A percentile compares a stretch with the other conserved stretches of the same genome.
Conservation (phyloP, 2,329 filamentous ascomycete genomes). For the Hypoxylon sp. region DNA sequence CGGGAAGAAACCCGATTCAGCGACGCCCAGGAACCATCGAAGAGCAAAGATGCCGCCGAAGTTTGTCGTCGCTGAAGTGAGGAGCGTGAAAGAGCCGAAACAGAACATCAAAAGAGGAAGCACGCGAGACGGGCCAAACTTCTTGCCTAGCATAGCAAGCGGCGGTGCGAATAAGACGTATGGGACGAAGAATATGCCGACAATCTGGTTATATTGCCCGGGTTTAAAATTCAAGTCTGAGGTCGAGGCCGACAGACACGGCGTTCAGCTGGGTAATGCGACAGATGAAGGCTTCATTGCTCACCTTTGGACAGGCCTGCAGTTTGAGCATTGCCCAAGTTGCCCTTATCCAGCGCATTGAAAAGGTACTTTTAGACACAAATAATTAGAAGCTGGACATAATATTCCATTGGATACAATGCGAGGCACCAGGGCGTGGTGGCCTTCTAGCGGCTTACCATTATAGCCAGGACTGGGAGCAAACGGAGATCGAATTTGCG, state of each 20-base stretch:
- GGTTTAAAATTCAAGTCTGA: slow-evolving; percentile 68
- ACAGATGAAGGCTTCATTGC: slow-evolving; percentile 7
- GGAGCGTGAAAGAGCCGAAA: slow-evolving; percentile 74
- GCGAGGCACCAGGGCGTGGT: not conserved
- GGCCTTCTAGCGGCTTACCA: slow-evolving; percentile 53
- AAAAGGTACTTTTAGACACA: slow-evolving; percentile 53
- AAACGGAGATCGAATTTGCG: slow-evolving; percentile 68
- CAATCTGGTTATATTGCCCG: slow-evolving; percentile 76
- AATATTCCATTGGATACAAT: not conserved
- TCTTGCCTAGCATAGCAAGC: slow-evolving; percentile 75
- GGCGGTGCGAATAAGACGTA: slow-evolving; percentile 78
- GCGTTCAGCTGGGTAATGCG: not conserved
- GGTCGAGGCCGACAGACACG: slow-evolving; percentile 1
- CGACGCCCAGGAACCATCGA: slow-evolving; percentile 77
- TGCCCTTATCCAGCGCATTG: slow-evolving; percentile 64
- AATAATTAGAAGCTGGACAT: slow-evolving; percentile 3
- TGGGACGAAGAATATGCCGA: slow-evolving; percentile 79
- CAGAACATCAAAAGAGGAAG: slow-evolving; percentile 74
- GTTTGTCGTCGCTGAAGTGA: slow-evolving; percentile 67
- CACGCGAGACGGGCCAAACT: slow-evolving; percentile 72
- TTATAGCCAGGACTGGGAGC: slow-evolving; percentile 65
- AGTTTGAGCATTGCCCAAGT: slow-evolving; percentile 69
- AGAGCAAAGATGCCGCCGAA: slow-evolving; percentile 76
- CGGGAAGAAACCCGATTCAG: slow-evolving; percentile 77
- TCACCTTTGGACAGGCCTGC: slow-evolving; percentile 59